Base-by-base conservation (phyloP, 148 eudicot species). In the Beta vulgaris region DNA sequence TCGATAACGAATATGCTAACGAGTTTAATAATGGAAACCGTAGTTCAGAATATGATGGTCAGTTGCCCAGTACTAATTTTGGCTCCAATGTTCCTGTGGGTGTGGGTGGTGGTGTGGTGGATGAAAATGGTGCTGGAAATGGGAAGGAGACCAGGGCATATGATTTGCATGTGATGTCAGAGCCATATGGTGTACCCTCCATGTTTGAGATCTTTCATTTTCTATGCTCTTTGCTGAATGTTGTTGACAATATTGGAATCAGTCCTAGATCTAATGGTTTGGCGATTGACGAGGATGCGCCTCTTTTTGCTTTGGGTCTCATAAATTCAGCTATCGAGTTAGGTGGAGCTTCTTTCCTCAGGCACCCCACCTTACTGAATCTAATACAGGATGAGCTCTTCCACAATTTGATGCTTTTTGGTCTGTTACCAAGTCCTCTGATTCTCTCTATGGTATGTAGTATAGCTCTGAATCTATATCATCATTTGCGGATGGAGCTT, bases 121-220 rank as follows among this genome's bases (percentile, higher is more conserved):
- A 85, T 78, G 91, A 83, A 76, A 85, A 67, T 76, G 81, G 81
- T 51, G 70, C 82, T 64, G 87, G 82, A 35, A 85, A 85, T 73
- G 94, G 88, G 78, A 91, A 85, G 81, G 92, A 87, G 76, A 70
- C 84, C 54, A 80, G 76, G 57, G 74, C 83, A 26, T 80, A 76
- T 82, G 87, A 84, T 73, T 76, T 70, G 42, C 81, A 81, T 69
- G 72, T 83, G 73, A 90, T 87, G 93, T 82, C 68, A 51, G 96
- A 87, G 79, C 93, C 96, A 32, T 91, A 88, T 85, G 98, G 98
- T 12, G 85, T 88, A 40, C 97, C 97, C 15, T 88, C 90, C 81
- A 94, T 94, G 98, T 93, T 91, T 79, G 97, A 94, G 82, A 89
- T 94, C 68, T 91, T 94, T 76, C 87, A 90, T 58, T 94, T 94